Conservation (phyloP, 768 basidiomycete species). For the Amanita rubescens region DNA sequence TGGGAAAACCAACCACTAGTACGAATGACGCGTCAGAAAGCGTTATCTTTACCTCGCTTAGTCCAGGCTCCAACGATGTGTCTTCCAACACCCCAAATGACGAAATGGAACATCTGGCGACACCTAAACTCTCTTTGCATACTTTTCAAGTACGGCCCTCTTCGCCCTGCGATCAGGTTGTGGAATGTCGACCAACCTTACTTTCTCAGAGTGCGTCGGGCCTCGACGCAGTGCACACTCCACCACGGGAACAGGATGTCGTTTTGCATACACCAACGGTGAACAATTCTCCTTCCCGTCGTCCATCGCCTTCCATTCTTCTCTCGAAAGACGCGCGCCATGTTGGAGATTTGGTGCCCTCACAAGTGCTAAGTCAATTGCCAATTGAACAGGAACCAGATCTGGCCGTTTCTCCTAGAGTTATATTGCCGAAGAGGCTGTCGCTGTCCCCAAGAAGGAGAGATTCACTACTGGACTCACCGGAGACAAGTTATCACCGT, state of each 20-base stretch:
- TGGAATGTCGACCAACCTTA: background rate
- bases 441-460: background rate
- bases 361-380: background rate
- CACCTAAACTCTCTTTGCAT: background rate
- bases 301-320: background rate
- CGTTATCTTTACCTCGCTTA: background rate
- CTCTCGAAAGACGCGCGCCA: background rate
- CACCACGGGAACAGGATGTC: background rate
- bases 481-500: background rate
- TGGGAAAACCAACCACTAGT: background rate
- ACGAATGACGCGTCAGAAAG: background rate
- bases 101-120: background rate
- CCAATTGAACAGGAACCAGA: background rate
- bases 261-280: background rate
- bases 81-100: too few relatives aligned
- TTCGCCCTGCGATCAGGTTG: background rate
- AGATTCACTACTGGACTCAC: background rate
- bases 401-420: background rate
- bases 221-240: background rate
- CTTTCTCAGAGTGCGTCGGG: background rate
- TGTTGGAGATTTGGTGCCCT: background rate
- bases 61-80: too few relatives aligned
- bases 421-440: background rate
- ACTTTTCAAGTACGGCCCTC: background rate
- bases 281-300: background rate